Conservation (phyloP, 352 stramenopile species). For the Phytophthora macrochlamydospora region DNA sequence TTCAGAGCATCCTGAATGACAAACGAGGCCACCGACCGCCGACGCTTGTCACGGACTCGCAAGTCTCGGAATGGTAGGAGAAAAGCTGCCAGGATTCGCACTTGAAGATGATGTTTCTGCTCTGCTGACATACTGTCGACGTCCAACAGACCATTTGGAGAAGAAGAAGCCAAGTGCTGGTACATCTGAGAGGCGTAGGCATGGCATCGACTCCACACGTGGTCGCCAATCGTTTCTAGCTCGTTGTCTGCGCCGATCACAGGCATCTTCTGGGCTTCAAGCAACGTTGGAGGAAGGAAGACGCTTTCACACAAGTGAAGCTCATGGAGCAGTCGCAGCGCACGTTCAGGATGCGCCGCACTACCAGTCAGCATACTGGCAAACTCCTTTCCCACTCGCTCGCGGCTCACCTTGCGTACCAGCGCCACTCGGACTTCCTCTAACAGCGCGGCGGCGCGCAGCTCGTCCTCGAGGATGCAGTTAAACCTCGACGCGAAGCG, state of each 20-base stretch:
- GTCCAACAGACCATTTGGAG: conserved; percentile 23
- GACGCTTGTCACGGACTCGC: conserved; percentile 59
- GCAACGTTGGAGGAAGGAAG: conserved; percentile 50
- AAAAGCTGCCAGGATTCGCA: conserved; percentile 60
- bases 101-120: conserved; percentile 50
- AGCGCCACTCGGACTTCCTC: conserved; percentile 64
- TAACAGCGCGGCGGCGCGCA: conserved; percentile 74
- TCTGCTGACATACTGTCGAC: conserved; percentile 41
- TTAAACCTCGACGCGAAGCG: conserved; percentile 96
- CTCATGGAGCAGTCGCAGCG: conserved; percentile 59
- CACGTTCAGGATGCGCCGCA: conserved; percentile 65
- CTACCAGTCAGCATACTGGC: conserved; percentile 68
- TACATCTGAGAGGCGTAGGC: conserved; percentile 54
- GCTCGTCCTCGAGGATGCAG: conserved; percentile 88
- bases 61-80: conserved; percentile 60
- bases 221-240: conserved; percentile 17
- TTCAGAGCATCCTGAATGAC: conserved; percentile 76
- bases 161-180: conserved; percentile 21
- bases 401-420: conserved; percentile 76
- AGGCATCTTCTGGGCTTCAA: conserved; percentile 36
- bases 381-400: conserved; percentile 83
- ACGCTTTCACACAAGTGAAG: conserved; percentile 55
- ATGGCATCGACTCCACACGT: conserved; percentile 48
- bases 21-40: conserved; percentile 45
- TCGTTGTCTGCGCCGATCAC: conserved; percentile 37